These are phyloP conservation scores for Oryza punctata DNA, from an alignment of 176 grass and related monocot genomes.

Conservation along the genomic window DNA sequence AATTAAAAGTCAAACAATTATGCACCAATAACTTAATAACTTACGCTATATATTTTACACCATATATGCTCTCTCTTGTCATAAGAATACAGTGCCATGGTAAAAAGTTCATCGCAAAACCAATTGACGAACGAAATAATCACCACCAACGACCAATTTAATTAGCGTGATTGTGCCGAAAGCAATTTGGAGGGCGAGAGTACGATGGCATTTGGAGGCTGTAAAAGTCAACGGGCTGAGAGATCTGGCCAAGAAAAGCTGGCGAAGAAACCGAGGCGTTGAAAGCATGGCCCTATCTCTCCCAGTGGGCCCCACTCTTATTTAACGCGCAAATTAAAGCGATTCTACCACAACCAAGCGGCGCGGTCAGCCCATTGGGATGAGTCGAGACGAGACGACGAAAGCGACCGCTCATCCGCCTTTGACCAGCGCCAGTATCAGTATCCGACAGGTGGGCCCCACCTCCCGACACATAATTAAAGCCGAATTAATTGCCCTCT, in stretches of 20 bases:
- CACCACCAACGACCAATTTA: too few species aligned
- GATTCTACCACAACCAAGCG: not conserved
- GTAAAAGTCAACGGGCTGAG: not conserved
- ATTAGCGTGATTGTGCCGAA: too few species aligned
- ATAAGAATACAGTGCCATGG: too few species aligned
- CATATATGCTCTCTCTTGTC: too few species aligned
- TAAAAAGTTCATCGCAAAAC: too few species aligned
- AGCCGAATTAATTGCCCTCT: not conserved
- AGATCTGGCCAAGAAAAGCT: not conserved
- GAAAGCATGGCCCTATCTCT: not conserved
- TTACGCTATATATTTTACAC: too few species aligned
- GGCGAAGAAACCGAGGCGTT: constrained; percentile 3
- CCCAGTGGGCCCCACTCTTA: not conserved
- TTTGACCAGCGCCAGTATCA: constrained; percentile 4
- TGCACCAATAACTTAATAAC: too few species aligned
- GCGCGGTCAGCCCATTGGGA: not conserved
- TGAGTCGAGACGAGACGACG: not conserved
- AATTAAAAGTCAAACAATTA: too few species aligned
- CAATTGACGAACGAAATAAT: too few species aligned
- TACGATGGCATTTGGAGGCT: not conserved
- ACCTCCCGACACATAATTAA: constrained; percentile 18
- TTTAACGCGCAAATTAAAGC: not conserved
- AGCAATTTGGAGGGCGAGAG: too few species aligned
- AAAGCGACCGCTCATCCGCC: constrained; percentile 26
- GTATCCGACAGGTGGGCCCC: not conserved